phyloP scores from a whole-genome alignment of 2,329 filamentous ascomycete genomes.

The Akanthomyces dipterigenus region DNA sequence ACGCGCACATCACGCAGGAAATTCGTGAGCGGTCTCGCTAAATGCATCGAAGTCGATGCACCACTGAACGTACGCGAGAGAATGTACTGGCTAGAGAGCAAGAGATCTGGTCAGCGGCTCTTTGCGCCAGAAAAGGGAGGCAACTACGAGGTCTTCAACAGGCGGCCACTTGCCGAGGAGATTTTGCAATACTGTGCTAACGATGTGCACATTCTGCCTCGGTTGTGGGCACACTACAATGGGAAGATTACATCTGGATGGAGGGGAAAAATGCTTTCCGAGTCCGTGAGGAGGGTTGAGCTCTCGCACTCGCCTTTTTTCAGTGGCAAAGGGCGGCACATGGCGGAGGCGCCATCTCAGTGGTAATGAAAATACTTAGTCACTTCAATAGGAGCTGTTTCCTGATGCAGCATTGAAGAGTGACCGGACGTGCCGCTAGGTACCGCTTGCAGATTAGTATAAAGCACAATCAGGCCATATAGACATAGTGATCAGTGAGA shows the following conservation, averaged over 20 bases:
- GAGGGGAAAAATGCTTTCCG: constrained; percentile 19
- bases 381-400: too few species aligned
- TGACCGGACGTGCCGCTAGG: neutral
- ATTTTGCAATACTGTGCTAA: constrained; percentile 39
- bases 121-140: constrained; percentile 38
- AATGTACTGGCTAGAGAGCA: constrained; percentile 25
- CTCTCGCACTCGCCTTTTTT: constrained; percentile 24
- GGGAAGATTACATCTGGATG: constrained; percentile 16
- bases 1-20: constrained; percentile 14
- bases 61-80: constrained; percentile 13
- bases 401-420: neutral
- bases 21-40: constrained; percentile 20
- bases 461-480: neutral
- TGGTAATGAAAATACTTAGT: neutral
- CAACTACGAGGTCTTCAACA: constrained; percentile 39
- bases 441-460: neutral
- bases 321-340: constrained; percentile 21
- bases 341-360: constrained; percentile 21
- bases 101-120: constrained; percentile 29
- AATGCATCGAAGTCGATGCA: constrained; percentile 25
- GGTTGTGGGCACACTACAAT: constrained; percentile 25
- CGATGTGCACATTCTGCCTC: constrained; percentile 37
- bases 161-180: constrained; percentile 33
- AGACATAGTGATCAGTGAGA: neutral
- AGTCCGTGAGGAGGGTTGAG: constrained; percentile 22